A percentile compares a stretch with the other conserved stretches of the same genome.
Conservation (phyloP, 257 asterid genomes). For the Lithospermum erythrorhizon region DNA sequence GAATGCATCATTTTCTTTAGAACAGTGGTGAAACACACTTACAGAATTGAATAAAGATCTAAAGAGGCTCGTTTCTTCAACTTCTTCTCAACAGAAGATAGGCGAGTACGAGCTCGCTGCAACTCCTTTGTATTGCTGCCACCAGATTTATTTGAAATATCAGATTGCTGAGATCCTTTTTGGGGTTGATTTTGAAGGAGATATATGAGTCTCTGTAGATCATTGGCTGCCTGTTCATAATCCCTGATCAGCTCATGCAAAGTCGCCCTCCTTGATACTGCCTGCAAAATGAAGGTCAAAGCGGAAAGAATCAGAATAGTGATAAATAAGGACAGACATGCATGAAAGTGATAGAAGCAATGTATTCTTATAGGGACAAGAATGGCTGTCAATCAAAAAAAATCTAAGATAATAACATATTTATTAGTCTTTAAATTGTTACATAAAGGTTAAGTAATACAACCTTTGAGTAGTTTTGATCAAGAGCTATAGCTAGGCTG, state of each 20-base stretch:
- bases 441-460: background rate
- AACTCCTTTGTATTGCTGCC: slow-evolving; percentile 51
- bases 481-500: slow-evolving; percentile 83
- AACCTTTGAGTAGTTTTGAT: slow-evolving; percentile 71
- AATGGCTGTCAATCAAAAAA: background rate
- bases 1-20: background rate
- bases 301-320: background rate
- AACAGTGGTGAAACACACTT: slow-evolving; percentile 25
- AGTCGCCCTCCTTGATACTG: slow-evolving; percentile 87
- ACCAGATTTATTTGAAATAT: slow-evolving; percentile 27
- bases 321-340: background rate
- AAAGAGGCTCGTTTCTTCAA: slow-evolving; percentile 46
- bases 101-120: slow-evolving; percentile 52
- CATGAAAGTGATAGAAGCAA: background rate
- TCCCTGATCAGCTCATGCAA: slow-evolving; percentile 86
- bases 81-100: slow-evolving; percentile 55
- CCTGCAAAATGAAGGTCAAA: slow-evolving; percentile 30
- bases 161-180: slow-evolving; percentile 18
- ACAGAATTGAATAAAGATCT: slow-evolving; percentile 81
- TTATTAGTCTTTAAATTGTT: background rate
- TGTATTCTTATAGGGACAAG: background rate
- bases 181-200: slow-evolving; percentile 54
- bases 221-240: slow-evolving; percentile 61
- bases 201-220: slow-evolving; percentile 54
- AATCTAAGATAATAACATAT: no score